These are phyloP conservation scores for Calophaca sinica DNA, from an alignment of 306 rosid species.

Conservation along the genomic window DNA sequence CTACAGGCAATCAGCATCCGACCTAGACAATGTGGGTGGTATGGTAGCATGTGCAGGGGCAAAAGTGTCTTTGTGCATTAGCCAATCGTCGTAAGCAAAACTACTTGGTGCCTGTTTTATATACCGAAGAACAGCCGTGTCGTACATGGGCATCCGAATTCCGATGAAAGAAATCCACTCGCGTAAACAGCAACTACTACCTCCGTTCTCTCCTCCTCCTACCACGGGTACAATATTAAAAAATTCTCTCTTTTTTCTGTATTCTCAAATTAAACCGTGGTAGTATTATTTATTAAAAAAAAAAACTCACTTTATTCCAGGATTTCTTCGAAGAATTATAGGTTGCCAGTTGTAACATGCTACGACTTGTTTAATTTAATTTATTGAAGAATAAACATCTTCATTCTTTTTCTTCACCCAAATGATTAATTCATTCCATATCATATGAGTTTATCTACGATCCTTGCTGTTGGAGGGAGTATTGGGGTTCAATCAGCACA, in stretches of 20 bases:
- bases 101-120: too few relatives aligned
- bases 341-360: not conserved
- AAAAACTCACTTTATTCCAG: not conserved
- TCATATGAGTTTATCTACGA: not conserved
- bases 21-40: too few relatives aligned
- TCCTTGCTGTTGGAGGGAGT: not conserved
- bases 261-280: not conserved
- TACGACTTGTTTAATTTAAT: not conserved
- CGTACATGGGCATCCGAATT: not conserved
- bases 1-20: too few relatives aligned
- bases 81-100: too few relatives aligned
- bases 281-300: not conserved
- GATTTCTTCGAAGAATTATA: not conserved
- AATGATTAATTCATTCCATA: not conserved
- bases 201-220: conserved; percentile 28
- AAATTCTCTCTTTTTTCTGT: not conserved
- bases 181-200: conserved; percentile 28
- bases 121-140: too few relatives aligned
- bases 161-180: not conserved
- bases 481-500: not conserved
- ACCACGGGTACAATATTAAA: not conserved
- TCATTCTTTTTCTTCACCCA: not conserved
- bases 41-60: too few relatives aligned
- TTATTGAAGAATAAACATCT: not conserved
- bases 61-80: too few relatives aligned